Conservation (phyloP, 805 yeast genomes). For the Wickerhamomyces canadensis region DNA sequence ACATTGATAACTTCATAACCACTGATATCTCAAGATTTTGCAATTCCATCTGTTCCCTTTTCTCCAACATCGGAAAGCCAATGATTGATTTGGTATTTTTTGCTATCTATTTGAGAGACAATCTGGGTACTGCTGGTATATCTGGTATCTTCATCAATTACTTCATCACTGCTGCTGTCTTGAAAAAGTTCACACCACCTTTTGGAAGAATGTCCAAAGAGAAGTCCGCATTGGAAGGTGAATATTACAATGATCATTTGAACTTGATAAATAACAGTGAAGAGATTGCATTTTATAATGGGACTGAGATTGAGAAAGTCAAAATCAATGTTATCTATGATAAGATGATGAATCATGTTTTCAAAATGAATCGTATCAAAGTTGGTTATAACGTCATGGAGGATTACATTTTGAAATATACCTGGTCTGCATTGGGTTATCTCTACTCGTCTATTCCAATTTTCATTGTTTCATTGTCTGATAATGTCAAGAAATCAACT, state of each 20-base stretch:
- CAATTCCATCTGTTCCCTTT: slow-evolving; percentile 74
- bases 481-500: slow-evolving; percentile 18
- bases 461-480: slow-evolving; percentile 46
- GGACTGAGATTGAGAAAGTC: slow-evolving; percentile 68
- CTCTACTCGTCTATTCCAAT: slow-evolving; percentile 87
- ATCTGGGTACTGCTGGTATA: slow-evolving; percentile 83
- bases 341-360: slow-evolving; percentile 49
- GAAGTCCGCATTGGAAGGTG: slow-evolving; percentile 80
- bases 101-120: slow-evolving; percentile 76
- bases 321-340: slow-evolving; percentile 58
- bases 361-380: slow-evolving; percentile 49
- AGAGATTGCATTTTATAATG: slow-evolving; percentile 92
- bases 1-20: slow-evolving; percentile 77
- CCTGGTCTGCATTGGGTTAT: slow-evolving; percentile 96
- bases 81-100: slow-evolving; percentile 80
- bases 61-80: slow-evolving; percentile 89
- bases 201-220: slow-evolving; percentile 72
- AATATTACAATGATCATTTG: slow-evolving; percentile 79
- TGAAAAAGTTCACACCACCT: slow-evolving; percentile 75
- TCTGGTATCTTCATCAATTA: slow-evolving; percentile 78
- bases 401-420: slow-evolving; percentile 81
- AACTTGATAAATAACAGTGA: slow-evolving; percentile 85
- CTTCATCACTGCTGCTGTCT: slow-evolving; percentile 67
- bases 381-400: slow-evolving; percentile 71
- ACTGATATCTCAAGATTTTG: slow-evolving; percentile 79